Base-by-base conservation (phyloP, 2,329 filamentous ascomycete genomes). In the Geoglossum cookeanum region DNA sequence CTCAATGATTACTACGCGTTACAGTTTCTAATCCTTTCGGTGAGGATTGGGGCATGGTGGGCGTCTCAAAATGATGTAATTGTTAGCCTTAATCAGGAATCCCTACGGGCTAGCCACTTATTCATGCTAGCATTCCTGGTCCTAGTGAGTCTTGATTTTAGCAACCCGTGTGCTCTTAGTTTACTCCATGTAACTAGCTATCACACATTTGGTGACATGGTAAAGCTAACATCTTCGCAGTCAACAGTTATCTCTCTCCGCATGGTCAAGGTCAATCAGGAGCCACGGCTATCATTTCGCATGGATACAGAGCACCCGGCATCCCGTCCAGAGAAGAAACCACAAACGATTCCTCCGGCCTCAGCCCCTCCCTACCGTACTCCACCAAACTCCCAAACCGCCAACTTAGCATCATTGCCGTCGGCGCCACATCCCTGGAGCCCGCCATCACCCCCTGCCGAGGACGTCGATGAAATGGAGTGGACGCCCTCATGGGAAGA, bases 401-500 rank as follows among this genome's bases (percentile, higher is more conserved):
- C n/a, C n/a, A n/a, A n/a, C n/a, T n/a, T n/a, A n/a, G n/a, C n/a
- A n/a, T n/a, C n/a, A n/a, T n/a, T n/a, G n/a, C n/a, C n/a, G n/a
- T n/a, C n/a, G n/a, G n/a, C n/a, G 73, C 32, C 65, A 68, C 70
- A 69, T 58, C 64, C 75, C 58, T 67, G 68, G 30, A 61, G 65
- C 57, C 60, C 62, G 22, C 70, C 70, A 22, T 69, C 68, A 55
- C 69, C 69, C 13, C 67, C 68, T 4, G 70, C 71, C 55, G 62
- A 63, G 11, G 59, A 62, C 27, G 64, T 62, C 17, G 72, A 74
- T 59, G 67, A 67, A 47, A 75, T 76, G 74, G 74, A 76, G 59
- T 76, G 74, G 74, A 72, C 71, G 37, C 74, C 74, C n/a, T 71
- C 72, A 39, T 67, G 70, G 56, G 42, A 45, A 22, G n/a, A 45